Conservation (phyloP, 768 basidiomycete genomes). For the Trametopsis cervina region DNA sequence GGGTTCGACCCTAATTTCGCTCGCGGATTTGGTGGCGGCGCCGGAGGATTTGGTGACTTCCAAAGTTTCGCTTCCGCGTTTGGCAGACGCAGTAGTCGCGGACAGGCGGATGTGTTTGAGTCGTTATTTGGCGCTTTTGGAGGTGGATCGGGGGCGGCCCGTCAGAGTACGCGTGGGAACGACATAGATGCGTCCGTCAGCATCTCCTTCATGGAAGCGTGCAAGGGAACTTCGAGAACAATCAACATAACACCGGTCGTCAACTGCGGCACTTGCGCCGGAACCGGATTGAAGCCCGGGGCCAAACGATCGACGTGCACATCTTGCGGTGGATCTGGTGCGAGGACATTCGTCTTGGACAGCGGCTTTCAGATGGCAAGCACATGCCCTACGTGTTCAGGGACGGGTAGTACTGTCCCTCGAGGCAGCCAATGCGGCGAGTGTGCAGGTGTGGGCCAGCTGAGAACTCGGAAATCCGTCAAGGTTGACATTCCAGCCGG, state of each 20-base stretch:
- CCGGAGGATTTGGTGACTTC: constrained; percentile 61
- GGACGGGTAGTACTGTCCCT: constrained; percentile 75
- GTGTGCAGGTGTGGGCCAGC: constrained; percentile 85
- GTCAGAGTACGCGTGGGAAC: constrained; percentile 45
- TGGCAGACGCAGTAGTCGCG: constrained; percentile 34
- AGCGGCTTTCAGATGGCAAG: constrained; percentile 96
- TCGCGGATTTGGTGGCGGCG: constrained; percentile 38
- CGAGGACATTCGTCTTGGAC: constrained; percentile 83
- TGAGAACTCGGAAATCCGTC: constrained; percentile 70
- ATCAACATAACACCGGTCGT: constrained; percentile 76
- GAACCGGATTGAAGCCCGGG: constrained; percentile 81
- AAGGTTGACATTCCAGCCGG: constrained; percentile 84
- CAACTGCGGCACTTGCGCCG: constrained; percentile 79
- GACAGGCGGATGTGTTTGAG: constrained; percentile 70
- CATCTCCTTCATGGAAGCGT: constrained; percentile 90
- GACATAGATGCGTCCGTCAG: constrained; percentile 76
- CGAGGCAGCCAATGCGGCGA: constrained; percentile 67
- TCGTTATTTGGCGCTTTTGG: constrained; percentile 74
- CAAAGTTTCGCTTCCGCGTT: constrained; percentile 61
- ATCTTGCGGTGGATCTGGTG: constrained; percentile 81
- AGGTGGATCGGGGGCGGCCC: constrained; percentile 36
- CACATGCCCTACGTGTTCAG: constrained; percentile 78
- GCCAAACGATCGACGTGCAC: constrained; percentile 74
- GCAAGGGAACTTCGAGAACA: constrained; percentile 75
- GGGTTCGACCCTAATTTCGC: constrained; percentile 89